These are phyloP conservation scores for Sclerospora graminicola DNA, from an alignment of 352 stramenopile genomes.

Conservation along the genomic window DNA sequence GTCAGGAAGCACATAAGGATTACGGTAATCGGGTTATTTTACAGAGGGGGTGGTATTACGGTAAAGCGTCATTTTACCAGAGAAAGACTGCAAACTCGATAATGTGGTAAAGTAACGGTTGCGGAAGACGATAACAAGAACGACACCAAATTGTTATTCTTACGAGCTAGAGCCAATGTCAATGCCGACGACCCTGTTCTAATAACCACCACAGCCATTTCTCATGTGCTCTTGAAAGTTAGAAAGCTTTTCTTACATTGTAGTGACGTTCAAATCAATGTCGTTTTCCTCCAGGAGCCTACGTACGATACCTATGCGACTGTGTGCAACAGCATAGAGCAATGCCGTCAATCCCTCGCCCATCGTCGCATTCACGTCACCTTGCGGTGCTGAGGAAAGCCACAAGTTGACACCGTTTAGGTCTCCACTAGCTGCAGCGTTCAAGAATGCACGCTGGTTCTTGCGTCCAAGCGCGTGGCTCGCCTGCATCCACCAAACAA, in stretches of 20 bases:
- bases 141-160: conserved; percentile 28
- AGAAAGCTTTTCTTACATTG: conserved; percentile 23
- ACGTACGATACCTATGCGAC: conserved; percentile 35
- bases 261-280: conserved; percentile 48
- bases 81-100: too few species aligned
- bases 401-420: conserved; percentile 28
- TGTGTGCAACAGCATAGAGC: conserved; percentile 37
- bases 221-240: neutral
- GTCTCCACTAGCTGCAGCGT: conserved; percentile 37
- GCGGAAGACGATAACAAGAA: conserved; percentile 16
- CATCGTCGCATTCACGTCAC: conserved; percentile 41
- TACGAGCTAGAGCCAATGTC: conserved; percentile 34
- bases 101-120: too few species aligned
- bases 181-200: conserved; percentile 52
- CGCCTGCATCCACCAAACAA: neutral
- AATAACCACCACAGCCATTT: neutral
- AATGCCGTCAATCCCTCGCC: conserved; percentile 66
- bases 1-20: too few species aligned
- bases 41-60: too few species aligned
- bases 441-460: conserved; percentile 30
- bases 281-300: conserved; percentile 11
- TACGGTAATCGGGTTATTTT: too few species aligned
- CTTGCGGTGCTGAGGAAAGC: conserved; percentile 12
- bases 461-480: neutral
- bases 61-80: too few species aligned